These are phyloP conservation scores for Lathyrus sativus DNA, from an alignment of 306 rosid genomes.

Conservation along the genomic window DNA sequence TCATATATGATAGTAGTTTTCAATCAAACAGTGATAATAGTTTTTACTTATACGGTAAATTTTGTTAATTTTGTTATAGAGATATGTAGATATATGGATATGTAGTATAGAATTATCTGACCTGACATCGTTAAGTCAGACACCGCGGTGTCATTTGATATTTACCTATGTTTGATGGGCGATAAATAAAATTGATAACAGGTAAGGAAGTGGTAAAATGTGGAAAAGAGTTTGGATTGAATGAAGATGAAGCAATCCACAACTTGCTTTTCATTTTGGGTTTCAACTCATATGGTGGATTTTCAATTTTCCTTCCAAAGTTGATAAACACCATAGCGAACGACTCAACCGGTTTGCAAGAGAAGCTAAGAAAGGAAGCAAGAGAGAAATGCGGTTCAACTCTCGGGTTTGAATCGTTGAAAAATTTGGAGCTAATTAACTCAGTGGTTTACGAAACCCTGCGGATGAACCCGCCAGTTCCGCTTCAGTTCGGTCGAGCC, in stretches of 20 bases:
- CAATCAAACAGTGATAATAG: no score
- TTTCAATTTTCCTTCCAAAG: conserved; percentile 67
- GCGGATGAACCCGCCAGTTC: conserved; percentile 85
- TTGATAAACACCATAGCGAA: conserved; percentile 47
- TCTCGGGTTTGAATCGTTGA: conserved; percentile 60
- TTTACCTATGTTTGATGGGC: no score
- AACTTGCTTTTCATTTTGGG: conserved; percentile 79
- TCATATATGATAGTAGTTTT: no score
- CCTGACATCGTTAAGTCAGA: no score
- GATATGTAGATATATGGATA: no score
- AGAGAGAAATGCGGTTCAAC: conserved; percentile 60
- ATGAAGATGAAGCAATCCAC: conserved; percentile 64
- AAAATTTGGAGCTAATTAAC: conserved; percentile 61
- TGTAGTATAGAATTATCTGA: no score
- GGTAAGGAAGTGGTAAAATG: conserved; percentile 64
- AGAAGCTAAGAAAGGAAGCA: conserved; percentile 59
- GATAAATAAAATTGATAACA: conserved; percentile 29
- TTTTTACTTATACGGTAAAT: no score
- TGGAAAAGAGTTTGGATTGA: conserved; percentile 73
- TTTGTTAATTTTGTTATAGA: no score
- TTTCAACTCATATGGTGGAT: conserved; percentile 90
- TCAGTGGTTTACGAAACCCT: conserved; percentile 84
- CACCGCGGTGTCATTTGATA: no score
- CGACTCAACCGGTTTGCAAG: conserved; percentile 59
- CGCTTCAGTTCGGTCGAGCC: conserved; percentile 79